phyloP scores from a whole-genome alignment of 106 monocot species.

The Apostasia shenzhenica region DNA sequence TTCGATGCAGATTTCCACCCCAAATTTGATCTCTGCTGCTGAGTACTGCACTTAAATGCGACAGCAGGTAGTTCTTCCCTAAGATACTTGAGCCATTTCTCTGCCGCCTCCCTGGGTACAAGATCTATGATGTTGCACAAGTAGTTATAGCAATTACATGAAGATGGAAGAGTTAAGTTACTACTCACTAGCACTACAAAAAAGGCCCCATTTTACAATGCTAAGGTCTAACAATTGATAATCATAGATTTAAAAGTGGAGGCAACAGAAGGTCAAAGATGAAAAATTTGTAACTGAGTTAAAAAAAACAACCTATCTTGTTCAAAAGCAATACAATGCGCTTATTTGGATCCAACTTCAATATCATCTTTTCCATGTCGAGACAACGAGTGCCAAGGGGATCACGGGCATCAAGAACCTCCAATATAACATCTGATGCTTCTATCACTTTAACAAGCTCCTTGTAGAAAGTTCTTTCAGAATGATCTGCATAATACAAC shows the following conservation, averaged over 20 bases:
- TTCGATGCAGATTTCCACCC: constrained; percentile 78
- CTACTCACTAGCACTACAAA: too few relatives aligned
- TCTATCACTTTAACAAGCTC: constrained; percentile 92
- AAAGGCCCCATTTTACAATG: too few relatives aligned
- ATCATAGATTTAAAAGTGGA: background rate
- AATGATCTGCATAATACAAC: constrained; percentile 56
- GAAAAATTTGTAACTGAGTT: background rate
- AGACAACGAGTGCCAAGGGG: constrained; percentile 89
- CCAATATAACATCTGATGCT: constrained; percentile 97
- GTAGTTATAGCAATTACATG: background rate
- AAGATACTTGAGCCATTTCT: constrained; percentile 98
- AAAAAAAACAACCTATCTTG: constrained; percentile 72
- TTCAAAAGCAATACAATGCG: constrained; percentile 86
- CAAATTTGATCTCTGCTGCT: constrained; percentile 84
- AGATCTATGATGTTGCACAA: constrained; percentile 43
- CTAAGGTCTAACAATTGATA: too few relatives aligned
- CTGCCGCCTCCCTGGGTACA: constrained; percentile 77
- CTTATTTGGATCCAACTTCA: constrained; percentile 82
- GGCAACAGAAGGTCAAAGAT: background rate
- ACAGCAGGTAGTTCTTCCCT: constrained; percentile 88
- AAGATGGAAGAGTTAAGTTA: background rate
- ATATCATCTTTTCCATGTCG: constrained; percentile 90
- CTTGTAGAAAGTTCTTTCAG: constrained; percentile 92
- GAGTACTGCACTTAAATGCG: constrained; percentile 97
- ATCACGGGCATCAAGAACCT: constrained; percentile 97